Evolutionary conservation across 2,329 filamentous ascomycete species (phyloP), one percentile per base, ranked within the genome.

Genomic region (Aspergillus phoenicis): DNA sequence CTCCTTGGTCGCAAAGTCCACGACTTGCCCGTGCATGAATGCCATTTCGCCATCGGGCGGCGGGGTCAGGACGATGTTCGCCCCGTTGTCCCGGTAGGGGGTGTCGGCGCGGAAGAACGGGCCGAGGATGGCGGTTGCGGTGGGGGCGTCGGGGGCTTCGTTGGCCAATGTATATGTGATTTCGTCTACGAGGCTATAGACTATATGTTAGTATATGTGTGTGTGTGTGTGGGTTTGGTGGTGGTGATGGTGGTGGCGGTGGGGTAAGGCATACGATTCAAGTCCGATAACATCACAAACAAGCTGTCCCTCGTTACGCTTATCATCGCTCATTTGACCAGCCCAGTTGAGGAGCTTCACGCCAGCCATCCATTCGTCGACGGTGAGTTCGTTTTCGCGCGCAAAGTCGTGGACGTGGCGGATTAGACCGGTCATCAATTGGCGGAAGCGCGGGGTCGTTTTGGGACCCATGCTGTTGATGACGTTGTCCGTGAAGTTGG

Each of bases 101-200:
- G 91, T 87, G 67, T 93, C 84, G 47, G 86, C 83, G 5, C 91
- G 85, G 85, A 91, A 96, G 79, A 96, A 96, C 1, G 92, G 92
- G 0, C 92, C 92, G 0, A 96, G 84, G 66, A 96, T 92, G 43
- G 91, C 87, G 4, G 90, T 90, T 2, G 90, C 85, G 5, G 91
- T 95, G 10, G 87, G 82, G 0, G 81, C 81, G 41, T 83, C 82
- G 13, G 78, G 71, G 13, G 80, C 78, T 57, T 82, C 79, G 53
- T 83, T 83, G 30, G 84, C 83, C 54, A 85, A 80, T 62, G 86
- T 87, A 78, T 87, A 89, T 58, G 89, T 91, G 71, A 95, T 94
- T 73, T 94, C 90, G 74, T 94, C 91, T 51, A 93, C 90, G 4
- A 91, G 84, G 5, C 78, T 80, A 43, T 36, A 15, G 5, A 26